Conservation (phyloP, 108 stramenopile species). For the Pelagomonas calceolata region DNA sequence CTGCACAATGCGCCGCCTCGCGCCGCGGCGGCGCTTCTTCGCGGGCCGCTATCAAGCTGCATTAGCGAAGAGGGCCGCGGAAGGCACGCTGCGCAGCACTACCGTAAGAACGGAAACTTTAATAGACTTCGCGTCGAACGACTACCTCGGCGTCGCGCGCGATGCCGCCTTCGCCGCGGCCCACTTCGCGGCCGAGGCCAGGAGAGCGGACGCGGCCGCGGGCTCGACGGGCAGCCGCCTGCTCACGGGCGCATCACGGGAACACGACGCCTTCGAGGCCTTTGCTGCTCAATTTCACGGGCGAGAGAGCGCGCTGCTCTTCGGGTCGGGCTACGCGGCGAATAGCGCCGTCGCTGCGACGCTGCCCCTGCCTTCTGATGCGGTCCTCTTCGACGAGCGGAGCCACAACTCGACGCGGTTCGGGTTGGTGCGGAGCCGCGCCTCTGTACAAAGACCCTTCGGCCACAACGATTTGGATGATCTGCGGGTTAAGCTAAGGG, state of each 20-base stretch:
- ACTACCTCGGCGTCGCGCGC: conserved; percentile 86
- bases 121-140: conserved; percentile 90
- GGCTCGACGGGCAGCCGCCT: conserved; percentile 88
- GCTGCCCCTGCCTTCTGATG: conserved; percentile 50
- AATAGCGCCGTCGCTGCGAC: conserved; percentile 69
- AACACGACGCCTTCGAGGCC: conserved; percentile 57
- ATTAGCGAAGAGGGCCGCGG: background rate
- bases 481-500: conserved; percentile 43
- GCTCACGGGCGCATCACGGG: conserved; percentile 71
- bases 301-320: conserved; percentile 65
- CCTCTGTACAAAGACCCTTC: conserved; percentile 35
- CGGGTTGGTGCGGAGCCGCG: conserved; percentile 25
- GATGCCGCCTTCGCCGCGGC: conserved; percentile 24
- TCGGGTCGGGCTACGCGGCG: conserved; percentile 93
- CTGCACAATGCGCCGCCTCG: too few relatives aligned
- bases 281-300: conserved; percentile 55
- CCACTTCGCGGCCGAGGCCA: conserved; percentile 1
- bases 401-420: conserved; percentile 61
- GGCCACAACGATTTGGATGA: conserved; percentile 67
- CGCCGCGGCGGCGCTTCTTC: too few relatives aligned
- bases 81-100: conserved; percentile 6
- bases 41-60: too few relatives aligned
- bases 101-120: background rate
- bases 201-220: background rate
- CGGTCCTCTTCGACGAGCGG: conserved; percentile 77